Evolutionary conservation across 2,329 filamentous ascomycete genomes (phyloP).

Genomic region (Thielaviopsis euricoi): DNA sequence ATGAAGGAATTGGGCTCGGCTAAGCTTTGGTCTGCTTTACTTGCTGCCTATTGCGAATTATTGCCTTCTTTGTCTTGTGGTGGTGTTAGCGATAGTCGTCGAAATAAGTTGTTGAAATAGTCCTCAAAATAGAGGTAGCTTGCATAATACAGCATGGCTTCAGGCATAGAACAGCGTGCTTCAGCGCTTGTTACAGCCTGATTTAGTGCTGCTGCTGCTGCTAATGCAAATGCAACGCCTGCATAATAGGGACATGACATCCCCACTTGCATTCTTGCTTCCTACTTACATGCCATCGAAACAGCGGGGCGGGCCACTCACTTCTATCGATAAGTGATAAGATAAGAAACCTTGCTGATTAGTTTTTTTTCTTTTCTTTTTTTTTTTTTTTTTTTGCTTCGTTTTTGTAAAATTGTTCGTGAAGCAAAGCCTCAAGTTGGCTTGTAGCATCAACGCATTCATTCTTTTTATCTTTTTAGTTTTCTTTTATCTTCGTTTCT

Average conservation of each 20-base stretch:
- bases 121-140: too few relatives aligned
- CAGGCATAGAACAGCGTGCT: too few relatives aligned
- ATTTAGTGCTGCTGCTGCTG: neutral
- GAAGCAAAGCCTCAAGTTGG: neutral
- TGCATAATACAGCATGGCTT: too few relatives aligned
- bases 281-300: neutral
- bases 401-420: neutral
- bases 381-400: neutral
- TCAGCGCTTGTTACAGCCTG: neutral
- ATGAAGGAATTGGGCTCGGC: too few relatives aligned
- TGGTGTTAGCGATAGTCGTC: too few relatives aligned
- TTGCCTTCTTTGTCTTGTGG: too few relatives aligned
- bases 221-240: neutral
- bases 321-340: neutral
- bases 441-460: too few relatives aligned
- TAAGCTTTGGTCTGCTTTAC: too few relatives aligned
- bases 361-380: neutral
- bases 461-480: neutral
- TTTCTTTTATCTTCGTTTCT: neutral
- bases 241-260: neutral
- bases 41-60: too few relatives aligned
- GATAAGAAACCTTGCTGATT: constrained; percentile 3
- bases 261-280: neutral
- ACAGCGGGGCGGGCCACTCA: neutral
- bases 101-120: too few relatives aligned